Evolutionary conservation across 345 rosid species (phyloP).

Genomic region (Laguncularia racemosa): DNA sequence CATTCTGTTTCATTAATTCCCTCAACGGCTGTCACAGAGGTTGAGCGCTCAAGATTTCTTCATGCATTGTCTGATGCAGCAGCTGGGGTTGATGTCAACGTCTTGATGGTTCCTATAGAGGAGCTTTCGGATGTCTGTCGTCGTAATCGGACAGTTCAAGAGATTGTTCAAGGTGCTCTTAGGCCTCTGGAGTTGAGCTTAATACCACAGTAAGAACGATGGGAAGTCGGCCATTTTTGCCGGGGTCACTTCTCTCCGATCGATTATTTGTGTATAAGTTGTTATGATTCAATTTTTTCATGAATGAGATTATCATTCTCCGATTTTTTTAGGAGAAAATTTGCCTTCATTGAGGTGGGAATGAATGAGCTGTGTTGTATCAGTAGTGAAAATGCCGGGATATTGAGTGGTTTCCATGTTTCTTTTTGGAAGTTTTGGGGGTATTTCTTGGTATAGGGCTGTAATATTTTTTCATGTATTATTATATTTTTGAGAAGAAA

Average conservation of each 20-base stretch:
- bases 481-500: conserved; percentile 8
- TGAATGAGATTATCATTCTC: conserved; percentile 21
- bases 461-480: conserved; percentile 19
- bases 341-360: conserved; percentile 13
- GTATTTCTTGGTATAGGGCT: conserved; percentile 25
- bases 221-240: conserved; percentile 35
- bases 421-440: conserved; percentile 28
- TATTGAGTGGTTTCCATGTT: conserved; percentile 21
- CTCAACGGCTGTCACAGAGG: conserved; percentile 61
- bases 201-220: conserved; percentile 14
- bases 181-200: conserved; percentile 72
- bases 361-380: conserved; percentile 22
- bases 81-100: conserved; percentile 57
- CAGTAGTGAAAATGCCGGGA: conserved; percentile 11
- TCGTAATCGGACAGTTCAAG: conserved; percentile 86
- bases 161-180: conserved; percentile 85
- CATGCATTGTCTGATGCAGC: conserved; percentile 71
- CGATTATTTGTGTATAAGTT: conserved; percentile 16
- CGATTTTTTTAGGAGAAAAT: conserved; percentile 48
- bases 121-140: conserved; percentile 93
- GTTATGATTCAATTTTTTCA: conserved; percentile 21
- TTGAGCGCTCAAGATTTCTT: conserved; percentile 59
- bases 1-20: conserved; percentile 69
- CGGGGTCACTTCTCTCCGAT: conserved; percentile 22
- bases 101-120: conserved; percentile 57